These are phyloP conservation scores for Paradendryphiella salina DNA, from an alignment of 2,329 filamentous ascomycete genomes.

Conservation along the genomic window DNA sequence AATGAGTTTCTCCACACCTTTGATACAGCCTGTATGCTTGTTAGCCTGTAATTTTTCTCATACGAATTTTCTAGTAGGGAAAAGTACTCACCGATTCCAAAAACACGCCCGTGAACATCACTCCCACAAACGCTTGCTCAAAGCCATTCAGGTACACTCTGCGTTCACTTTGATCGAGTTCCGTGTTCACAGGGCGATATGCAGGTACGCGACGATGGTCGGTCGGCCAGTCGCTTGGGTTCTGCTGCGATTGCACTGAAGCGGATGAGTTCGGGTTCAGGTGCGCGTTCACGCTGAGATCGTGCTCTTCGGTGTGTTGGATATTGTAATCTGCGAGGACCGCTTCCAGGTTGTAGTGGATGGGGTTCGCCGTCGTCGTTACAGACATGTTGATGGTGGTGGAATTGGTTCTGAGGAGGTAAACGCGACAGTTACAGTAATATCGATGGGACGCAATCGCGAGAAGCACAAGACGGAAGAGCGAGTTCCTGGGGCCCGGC, in stretches of 20 bases:
- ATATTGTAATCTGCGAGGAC: constrained; percentile 54
- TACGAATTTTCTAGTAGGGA: not conserved
- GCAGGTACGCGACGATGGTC: constrained; percentile 54
- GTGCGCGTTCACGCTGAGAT: constrained; percentile 34
- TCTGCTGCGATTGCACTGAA: constrained; percentile 20
- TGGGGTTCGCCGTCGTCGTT: constrained; percentile 50
- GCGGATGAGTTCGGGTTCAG: constrained; percentile 28
- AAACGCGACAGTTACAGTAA: not conserved
- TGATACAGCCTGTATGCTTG: constrained; percentile 42
- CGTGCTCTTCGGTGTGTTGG: constrained; percentile 46
- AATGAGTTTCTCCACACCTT: constrained; percentile 57
- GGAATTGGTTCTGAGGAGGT: not conserved
- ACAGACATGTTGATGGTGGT: constrained; percentile 46
- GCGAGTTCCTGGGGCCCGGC: not conserved
- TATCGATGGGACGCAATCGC: not conserved
- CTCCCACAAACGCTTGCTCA: constrained; percentile 54
- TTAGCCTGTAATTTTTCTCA: constrained; percentile 1
- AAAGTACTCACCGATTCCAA: constrained; percentile 49
- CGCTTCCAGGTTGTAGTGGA: constrained; percentile 43
- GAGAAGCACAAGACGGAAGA: not conserved
- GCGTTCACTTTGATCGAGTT: constrained; percentile 50
- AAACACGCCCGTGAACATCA: constrained; percentile 56
- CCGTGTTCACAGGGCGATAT: constrained; percentile 52
- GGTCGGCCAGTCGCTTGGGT: constrained; percentile 51
- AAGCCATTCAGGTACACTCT: constrained; percentile 50